These are phyloP conservation scores for Mortierella claussenii DNA, from an alignment of 192 early-diverging fungal species.

Conservation along the genomic window DNA sequence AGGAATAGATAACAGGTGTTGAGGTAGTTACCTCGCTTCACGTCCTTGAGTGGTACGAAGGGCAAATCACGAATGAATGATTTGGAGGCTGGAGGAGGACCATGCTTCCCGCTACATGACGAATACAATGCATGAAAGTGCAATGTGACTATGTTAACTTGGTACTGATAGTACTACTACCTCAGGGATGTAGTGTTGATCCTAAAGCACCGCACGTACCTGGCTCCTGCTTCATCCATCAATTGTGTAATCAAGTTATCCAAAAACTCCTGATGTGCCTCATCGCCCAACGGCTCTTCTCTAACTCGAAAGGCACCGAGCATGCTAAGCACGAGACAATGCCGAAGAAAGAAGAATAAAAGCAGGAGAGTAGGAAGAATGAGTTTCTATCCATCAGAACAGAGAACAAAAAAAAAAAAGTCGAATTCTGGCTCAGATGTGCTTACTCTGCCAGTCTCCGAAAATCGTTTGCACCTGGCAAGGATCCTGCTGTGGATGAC, in stretches of 20 bases:
- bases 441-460: conserved; percentile 41
- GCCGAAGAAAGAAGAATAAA: not conserved
- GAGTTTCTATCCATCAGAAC: not conserved
- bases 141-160: too few species aligned
- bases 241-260: conserved; percentile 66
- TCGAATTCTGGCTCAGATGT: too few species aligned
- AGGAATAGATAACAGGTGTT: not conserved
- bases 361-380: not conserved
- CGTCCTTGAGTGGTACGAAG: conserved; percentile 30
- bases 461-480: conserved; percentile 30
- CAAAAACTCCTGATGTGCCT: conserved; percentile 58
- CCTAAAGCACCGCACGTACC: too few species aligned
- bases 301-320: conserved; percentile 57
- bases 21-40: conserved; percentile 41
- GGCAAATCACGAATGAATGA: conserved; percentile 53
- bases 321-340: conserved; percentile 35
- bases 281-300: conserved; percentile 44
- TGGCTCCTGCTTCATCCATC: conserved; percentile 63
- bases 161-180: too few species aligned
- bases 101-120: conserved; percentile 50
- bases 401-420: too few species aligned
- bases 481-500: conserved; percentile 1
- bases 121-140: too few species aligned
- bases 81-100: conserved; percentile 55
- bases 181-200: too few species aligned